phyloP scores from a whole-genome alignment of 192 early-diverging fungal species.

The Gigaspora rosea region DNA sequence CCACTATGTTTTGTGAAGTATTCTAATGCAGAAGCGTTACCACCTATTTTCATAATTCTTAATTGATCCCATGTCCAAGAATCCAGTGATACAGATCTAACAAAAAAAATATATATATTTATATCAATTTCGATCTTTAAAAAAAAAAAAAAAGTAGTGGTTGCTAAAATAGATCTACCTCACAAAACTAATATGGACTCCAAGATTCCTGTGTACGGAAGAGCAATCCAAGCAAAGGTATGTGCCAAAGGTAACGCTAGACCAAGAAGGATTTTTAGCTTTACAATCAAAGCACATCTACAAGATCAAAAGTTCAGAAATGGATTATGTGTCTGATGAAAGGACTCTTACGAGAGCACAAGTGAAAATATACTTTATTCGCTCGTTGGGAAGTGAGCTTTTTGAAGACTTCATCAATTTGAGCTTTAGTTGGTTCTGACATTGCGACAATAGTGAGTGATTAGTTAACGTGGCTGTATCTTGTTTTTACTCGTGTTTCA shows the following conservation, averaged over 20 bases:
- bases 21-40: constrained; percentile 79
- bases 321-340: too few species aligned
- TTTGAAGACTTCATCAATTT: constrained; percentile 66
- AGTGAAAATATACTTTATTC: constrained; percentile 57
- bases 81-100: constrained; percentile 87
- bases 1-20: constrained; percentile 79
- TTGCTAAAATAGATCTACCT: constrained; percentile 48
- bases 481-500: too few species aligned
- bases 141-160: too few species aligned
- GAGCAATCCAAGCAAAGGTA: constrained; percentile 98
- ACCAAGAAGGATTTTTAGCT: constrained; percentile 94
- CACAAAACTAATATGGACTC: constrained; percentile 97
- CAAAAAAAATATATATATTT: too few species aligned
- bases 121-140: too few species aligned
- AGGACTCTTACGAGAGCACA: too few species aligned
- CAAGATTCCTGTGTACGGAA: constrained; percentile 92
- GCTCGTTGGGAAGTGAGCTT: constrained; percentile 62
- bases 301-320: background rate
- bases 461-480: too few species aligned
- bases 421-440: constrained; percentile 54
- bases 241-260: constrained; percentile 90
- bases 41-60: constrained; percentile 84
- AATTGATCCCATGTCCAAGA: constrained; percentile 94
- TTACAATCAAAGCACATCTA: constrained; percentile 94
- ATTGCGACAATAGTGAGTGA: too few species aligned